Percentiles rank a stretch among this genome's conserved stretches.
Conservation (phyloP, 2,329 filamentous ascomycete species). For the Epichloe amarillans region DNA sequence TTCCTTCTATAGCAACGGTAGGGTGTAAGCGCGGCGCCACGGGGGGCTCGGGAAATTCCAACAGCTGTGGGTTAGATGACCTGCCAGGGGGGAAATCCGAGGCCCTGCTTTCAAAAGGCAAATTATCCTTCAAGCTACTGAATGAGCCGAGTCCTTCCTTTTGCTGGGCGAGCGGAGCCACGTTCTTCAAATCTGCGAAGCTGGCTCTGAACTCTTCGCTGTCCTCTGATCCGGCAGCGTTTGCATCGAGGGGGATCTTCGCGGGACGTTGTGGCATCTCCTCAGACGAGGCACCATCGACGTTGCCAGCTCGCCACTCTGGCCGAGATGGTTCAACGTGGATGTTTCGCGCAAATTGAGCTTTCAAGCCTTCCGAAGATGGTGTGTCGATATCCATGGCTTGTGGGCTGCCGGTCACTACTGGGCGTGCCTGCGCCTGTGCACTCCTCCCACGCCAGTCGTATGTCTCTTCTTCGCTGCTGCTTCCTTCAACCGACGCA, state of each 20-base stretch:
- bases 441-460: conserved; percentile 22
- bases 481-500: conserved; percentile 33
- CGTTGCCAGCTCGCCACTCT: conserved; percentile 44
- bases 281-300: conserved; percentile 15
- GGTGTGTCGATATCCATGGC: conserved; percentile 55
- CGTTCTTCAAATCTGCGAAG: conserved; percentile 42
- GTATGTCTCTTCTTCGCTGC: conserved; percentile 28
- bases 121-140: conserved; percentile 38
- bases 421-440: conserved; percentile 12
- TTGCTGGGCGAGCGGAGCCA: conserved; percentile 39
- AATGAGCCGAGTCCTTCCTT: conserved; percentile 38
- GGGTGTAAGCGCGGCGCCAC: conserved; percentile 34
- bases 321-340: conserved; percentile 44
- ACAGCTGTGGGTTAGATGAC: conserved; percentile 18
- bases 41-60: conserved; percentile 36
- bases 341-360: conserved; percentile 33
- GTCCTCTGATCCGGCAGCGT: conserved; percentile 39
- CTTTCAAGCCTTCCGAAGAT: conserved; percentile 13
- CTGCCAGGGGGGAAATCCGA: conserved; percentile 27
- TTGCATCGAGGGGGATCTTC: conserved; percentile 17
- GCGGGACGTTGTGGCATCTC: conserved; percentile 8
- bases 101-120: conserved; percentile 43
- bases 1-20: conserved; percentile 26
- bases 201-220: conserved; percentile 39
- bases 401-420: conserved; percentile 32